phyloP scores from a whole-genome alignment of 768 basidiomycete genomes.

The Russula sp. region DNA sequence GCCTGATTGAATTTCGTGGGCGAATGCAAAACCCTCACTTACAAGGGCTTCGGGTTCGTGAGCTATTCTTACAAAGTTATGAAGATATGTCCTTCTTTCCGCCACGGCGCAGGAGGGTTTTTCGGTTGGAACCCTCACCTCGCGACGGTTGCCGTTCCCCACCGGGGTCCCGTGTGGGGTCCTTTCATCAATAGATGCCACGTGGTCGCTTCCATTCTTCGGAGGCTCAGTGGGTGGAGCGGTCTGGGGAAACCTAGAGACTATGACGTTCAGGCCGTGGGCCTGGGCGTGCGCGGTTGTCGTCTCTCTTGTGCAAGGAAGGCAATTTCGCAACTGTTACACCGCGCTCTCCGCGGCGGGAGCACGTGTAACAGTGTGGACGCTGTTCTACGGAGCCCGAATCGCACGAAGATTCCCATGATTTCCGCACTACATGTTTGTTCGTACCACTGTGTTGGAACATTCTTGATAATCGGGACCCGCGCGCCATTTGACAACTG shows the following conservation, averaged over 20 bases:
- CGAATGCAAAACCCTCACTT: background rate
- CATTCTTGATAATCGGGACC: background rate
- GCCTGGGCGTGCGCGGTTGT: background rate
- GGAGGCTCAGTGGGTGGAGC: background rate
- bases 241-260: slow-evolving; percentile 15
- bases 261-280: slow-evolving; percentile 10
- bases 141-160: slow-evolving; percentile 8
- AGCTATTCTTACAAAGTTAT: slow-evolving; percentile 3
- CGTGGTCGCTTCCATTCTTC: slow-evolving; percentile 2
- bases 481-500: background rate
- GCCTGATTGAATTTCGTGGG: slow-evolving; percentile 6
- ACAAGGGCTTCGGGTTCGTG: background rate
- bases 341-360: slow-evolving; percentile 18
- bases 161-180: background rate
- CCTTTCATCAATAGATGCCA: background rate
- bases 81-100: slow-evolving; percentile 2
- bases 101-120: slow-evolving; percentile 6
- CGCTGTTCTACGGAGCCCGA: slow-evolving; percentile 1
- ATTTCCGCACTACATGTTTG: background rate
- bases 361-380: background rate
- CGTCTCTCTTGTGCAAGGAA: background rate
- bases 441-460: slow-evolving; percentile 5
- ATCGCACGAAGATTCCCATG: slow-evolving; percentile 12
- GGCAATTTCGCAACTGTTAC: background rate
- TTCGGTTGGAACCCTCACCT: slow-evolving; percentile 6